Conservation (phyloP, 148 eudicot genomes). For the Linanthus parryae region DNA sequence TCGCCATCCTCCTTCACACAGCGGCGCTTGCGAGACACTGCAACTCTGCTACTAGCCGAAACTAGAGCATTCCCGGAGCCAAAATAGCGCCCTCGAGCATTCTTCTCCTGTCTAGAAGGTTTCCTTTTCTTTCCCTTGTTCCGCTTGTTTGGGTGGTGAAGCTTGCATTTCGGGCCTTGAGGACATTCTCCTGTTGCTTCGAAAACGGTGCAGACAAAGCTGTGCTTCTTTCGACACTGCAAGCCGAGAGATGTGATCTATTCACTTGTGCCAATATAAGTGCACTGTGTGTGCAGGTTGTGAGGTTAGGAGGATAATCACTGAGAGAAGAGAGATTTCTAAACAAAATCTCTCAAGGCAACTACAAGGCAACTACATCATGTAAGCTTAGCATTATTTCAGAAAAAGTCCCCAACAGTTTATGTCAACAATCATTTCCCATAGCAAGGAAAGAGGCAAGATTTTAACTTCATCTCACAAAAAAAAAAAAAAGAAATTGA, state of each 20-base stretch:
- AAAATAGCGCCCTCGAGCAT: slow-evolving; percentile 69
- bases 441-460: no score
- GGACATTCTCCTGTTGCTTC: slow-evolving; percentile 84
- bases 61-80: slow-evolving; percentile 29
- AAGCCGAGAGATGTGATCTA: slow-evolving; percentile 39
- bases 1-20: slow-evolving; percentile 22
- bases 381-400: no score
- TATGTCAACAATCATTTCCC: no score
- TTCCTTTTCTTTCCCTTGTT: slow-evolving; percentile 44
- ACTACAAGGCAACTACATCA: no score
- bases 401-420: no score
- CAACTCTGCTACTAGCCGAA: slow-evolving; percentile 20
- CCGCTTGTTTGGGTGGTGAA: slow-evolving; percentile 81
- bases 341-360: no score
- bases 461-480: no score
- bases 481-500: no score
- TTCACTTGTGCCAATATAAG: slow-evolving; percentile 31
- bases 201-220: slow-evolving; percentile 71
- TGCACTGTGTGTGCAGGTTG: no score
- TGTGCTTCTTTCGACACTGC: slow-evolving; percentile 99
- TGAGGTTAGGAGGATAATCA: no score
- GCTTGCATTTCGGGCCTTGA: slow-evolving; percentile 79
- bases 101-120: slow-evolving; percentile 33
- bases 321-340: no score
- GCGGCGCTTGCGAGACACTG: slow-evolving; percentile 21